Conservation (phyloP, 345 rosid species). For the Orychophragmus violaceus region DNA sequence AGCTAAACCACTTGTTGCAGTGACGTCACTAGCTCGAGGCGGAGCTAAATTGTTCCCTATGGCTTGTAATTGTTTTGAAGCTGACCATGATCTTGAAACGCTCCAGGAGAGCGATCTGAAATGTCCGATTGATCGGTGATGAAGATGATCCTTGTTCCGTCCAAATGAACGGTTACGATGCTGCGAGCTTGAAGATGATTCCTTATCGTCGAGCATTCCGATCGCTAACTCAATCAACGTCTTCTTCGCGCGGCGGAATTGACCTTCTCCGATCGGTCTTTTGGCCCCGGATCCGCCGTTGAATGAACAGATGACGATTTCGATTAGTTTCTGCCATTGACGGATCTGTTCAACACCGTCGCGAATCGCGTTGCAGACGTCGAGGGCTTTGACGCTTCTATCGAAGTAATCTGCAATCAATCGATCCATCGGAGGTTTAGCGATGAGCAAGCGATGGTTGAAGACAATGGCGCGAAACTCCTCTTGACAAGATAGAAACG, state of each 20-base stretch:
- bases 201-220: slow-evolving; percentile 81
- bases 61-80: slow-evolving; percentile 80
- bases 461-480: slow-evolving; percentile 45
- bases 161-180: slow-evolving; percentile 88
- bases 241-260: slow-evolving; percentile 81
- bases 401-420: slow-evolving; percentile 52
- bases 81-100: slow-evolving; percentile 93
- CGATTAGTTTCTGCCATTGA: slow-evolving; percentile 64
- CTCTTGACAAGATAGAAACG: slow-evolving; percentile 52
- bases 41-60: slow-evolving; percentile 55
- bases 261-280: slow-evolving; percentile 65
- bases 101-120: slow-evolving; percentile 87
- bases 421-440: slow-evolving; percentile 46
- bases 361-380: slow-evolving; percentile 76
- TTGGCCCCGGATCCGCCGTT: slow-evolving; percentile 25
- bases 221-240: slow-evolving; percentile 66
- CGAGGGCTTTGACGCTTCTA: slow-evolving; percentile 70
- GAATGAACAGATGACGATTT: slow-evolving; percentile 68
- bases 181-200: slow-evolving; percentile 39
- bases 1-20: slow-evolving; percentile 60
- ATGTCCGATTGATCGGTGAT: slow-evolving; percentile 51
- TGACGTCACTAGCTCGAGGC: slow-evolving; percentile 51
- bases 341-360: slow-evolving; percentile 78
- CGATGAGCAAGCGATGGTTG: slow-evolving; percentile 21
- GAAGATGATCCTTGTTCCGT: slow-evolving; percentile 31